phyloP scores from a whole-genome alignment of 108 stramenopile genomes.

The Parmales sp. region DNA sequence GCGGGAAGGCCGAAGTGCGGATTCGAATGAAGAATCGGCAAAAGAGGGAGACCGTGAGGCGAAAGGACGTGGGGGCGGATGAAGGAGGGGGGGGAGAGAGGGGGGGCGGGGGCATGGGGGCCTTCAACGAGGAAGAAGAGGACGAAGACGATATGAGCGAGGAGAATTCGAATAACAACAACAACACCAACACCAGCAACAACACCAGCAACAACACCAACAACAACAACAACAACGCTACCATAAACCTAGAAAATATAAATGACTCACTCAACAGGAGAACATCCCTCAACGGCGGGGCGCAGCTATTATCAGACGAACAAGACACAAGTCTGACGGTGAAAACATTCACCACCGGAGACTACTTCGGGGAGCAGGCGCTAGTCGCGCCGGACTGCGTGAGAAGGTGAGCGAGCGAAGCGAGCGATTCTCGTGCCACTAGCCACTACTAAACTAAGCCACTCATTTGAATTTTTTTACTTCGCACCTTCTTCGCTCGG shows the following conservation, averaged over 20 bases:
- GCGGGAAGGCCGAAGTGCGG: conserved; percentile 10
- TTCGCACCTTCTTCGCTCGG: too few species aligned
- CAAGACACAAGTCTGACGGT: conserved; percentile 1
- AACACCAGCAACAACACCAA: too few species aligned
- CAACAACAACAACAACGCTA: too few species aligned
- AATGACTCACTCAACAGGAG: neutral
- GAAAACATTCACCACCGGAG: conserved; percentile 20
- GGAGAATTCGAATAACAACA: too few species aligned
- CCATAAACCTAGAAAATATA: too few species aligned
- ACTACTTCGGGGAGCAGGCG: conserved; percentile 25
- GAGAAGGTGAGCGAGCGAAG: too few species aligned
- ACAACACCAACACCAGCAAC: too few species aligned
- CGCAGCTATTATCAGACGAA: neutral
- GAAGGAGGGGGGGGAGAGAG: neutral
- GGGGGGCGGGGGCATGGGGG: neutral
- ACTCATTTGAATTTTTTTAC: too few species aligned
- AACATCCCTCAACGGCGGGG: neutral
- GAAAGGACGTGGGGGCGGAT: neutral
- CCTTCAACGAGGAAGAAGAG: neutral
- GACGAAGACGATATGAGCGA: conserved; percentile 15
- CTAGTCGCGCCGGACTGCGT: conserved; percentile 11
- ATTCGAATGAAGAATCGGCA: neutral
- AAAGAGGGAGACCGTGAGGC: neutral
- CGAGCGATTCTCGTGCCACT: too few species aligned
- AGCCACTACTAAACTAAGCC: too few species aligned